Base-by-base conservation (phyloP, 2,329 filamentous ascomycete genomes). In the Aquanectria penicillioides region DNA sequence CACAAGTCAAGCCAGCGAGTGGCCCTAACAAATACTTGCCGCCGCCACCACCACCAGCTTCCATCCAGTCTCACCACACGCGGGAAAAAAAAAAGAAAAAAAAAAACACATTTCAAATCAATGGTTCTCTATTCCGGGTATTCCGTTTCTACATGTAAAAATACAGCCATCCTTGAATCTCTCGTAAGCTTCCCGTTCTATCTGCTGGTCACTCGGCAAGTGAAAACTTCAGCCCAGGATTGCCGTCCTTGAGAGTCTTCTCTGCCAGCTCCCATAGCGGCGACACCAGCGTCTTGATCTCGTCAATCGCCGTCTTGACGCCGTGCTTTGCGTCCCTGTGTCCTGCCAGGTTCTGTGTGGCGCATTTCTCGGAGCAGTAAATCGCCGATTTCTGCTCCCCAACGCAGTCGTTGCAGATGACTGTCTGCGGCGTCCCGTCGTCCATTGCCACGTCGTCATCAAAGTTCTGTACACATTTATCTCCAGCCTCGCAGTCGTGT, bases 361-460 rank as follows among this genome's bases (percentile, higher is more conserved):
- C 80, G 63, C 81, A 83, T 26, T 70, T 66, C 23, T 72, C 63
- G 7, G 78, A 79, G 65, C 81, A 83, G 61, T 78, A 83, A 6
- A 77, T 44, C 2, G 60, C 34, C 0, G 75, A 74, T 20, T 73
- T 67, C 53, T 75, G 74, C 44, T 77, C 61, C 5, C 66, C 70
- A 1, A 81, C 62, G 49, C 81, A 83, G 49, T 78, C 75, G 46
- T 71, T 74, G 64, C 81, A 83, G 17, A 76, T 73, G 8, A 80
- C 74, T 3, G 75, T 63, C 3, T 64, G 57, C 2, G 62, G 63
- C 1, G 56, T 57, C n/a, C 61, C 65, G 12, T 73, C 73, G 10
- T 72, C 73, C 78, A 80, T 80, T 17, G 74, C 72, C 2, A 71
- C 72, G 18, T 80, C 78, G 26, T 78, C 73, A 10, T 81, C 78